Conservation (phyloP, 768 basidiomycete genomes). For the Tylopilus vinaceipallidus region DNA sequence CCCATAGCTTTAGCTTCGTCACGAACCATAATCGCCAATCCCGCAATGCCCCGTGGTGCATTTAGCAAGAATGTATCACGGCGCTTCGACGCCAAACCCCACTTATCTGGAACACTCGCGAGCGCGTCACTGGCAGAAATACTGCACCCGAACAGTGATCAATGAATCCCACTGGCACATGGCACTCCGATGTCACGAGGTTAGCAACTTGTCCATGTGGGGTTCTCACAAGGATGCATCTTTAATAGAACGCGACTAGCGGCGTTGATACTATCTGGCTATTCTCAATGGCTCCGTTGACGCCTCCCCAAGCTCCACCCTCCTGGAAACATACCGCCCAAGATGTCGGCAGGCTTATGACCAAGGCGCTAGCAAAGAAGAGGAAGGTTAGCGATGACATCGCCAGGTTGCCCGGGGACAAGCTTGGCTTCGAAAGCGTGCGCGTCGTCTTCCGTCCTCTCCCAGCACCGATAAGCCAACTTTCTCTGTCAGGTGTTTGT, state of each 20-base stretch:
- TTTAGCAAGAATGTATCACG: no score
- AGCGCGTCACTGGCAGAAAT: no score
- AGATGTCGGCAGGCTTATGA: conserved; percentile 55
- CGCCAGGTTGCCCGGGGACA: conserved; percentile 52
- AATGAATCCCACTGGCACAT: no score
- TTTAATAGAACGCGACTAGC: background rate
- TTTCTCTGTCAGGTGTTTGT: conserved; percentile 61
- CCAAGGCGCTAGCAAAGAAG: conserved; percentile 56
- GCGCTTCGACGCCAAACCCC: no score
- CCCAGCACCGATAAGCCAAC: background rate
- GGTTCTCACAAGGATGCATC: background rate
- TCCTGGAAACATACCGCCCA: conserved; percentile 65
- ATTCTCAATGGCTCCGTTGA: conserved; percentile 47
- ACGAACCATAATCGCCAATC: no score
- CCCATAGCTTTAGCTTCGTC: no score
- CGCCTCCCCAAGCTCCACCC: conserved; percentile 65
- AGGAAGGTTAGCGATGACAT: conserved; percentile 56
- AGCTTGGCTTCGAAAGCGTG: conserved; percentile 68
- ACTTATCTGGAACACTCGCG: no score
- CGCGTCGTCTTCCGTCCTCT: conserved; percentile 20
- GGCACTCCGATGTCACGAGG: no score
- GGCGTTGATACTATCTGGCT: background rate
- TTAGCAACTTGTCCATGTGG: background rate
- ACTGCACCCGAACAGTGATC: no score
- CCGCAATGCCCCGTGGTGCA: no score